Conservation (phyloP, 805 yeast genomes). For the Schwanniomyces yamadae region DNA sequence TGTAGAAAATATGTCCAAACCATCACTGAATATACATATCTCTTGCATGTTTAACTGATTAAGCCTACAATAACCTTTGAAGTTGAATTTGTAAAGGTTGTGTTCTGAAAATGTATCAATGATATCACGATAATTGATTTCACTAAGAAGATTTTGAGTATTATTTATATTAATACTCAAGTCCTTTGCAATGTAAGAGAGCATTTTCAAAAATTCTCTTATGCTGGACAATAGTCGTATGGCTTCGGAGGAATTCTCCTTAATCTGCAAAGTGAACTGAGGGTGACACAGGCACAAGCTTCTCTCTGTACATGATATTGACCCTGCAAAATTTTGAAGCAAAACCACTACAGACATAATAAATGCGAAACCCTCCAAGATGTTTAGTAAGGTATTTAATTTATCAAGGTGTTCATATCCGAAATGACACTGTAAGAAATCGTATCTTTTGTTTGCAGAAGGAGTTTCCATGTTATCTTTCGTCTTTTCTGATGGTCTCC, state of each 20-base stretch:
- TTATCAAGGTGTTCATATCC: no score
- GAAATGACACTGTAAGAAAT: no score
- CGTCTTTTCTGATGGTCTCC: no score
- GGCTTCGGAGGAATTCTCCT: constrained; percentile 36
- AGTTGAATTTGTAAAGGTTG: constrained; percentile 44
- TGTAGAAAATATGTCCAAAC: constrained; percentile 48
- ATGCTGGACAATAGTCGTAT: constrained; percentile 29
- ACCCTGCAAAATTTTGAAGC: constrained; percentile 2
- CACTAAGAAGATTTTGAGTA: neutral
- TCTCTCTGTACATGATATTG: constrained; percentile 31
- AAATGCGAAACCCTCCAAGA: no score
- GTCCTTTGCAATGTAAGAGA: constrained; percentile 47
- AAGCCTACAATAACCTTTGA: constrained; percentile 49
- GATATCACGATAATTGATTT: constrained; percentile 17
- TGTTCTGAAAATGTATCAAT: constrained; percentile 47
- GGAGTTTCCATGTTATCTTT: no score
- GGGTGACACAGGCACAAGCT: constrained; percentile 36
- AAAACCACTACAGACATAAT: neutral
- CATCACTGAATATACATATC: constrained; percentile 36
- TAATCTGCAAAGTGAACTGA: constrained; percentile 40
- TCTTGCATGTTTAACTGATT: constrained; percentile 18
- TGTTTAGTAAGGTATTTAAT: no score
- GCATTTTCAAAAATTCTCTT: constrained; percentile 42
- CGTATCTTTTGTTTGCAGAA: no score
- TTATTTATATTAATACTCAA: constrained; percentile 24